Conservation (phyloP, 352 stramenopile species). For the Chloridella minuta region DNA sequence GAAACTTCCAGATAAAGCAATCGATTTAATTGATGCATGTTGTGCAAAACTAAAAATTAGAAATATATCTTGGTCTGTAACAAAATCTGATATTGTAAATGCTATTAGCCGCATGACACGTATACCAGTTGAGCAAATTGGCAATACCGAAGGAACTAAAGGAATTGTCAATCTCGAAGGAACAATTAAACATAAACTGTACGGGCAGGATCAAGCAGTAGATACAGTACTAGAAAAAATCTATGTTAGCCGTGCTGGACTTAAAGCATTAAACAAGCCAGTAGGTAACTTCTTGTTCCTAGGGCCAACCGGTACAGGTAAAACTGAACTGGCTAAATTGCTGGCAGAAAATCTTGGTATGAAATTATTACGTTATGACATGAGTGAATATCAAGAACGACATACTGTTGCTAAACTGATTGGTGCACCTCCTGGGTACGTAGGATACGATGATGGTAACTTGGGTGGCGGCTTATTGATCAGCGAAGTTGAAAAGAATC, state of each 20-base stretch:
- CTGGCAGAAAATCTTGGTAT: slow-evolving; percentile 62
- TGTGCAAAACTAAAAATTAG: slow-evolving; percentile 20
- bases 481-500: no score
- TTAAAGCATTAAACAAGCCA: slow-evolving; percentile 17
- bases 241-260: no score
- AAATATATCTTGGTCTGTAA: no score
- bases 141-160: no score
- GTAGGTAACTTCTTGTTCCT: slow-evolving; percentile 76
- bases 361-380: slow-evolving; percentile 70
- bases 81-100: no score
- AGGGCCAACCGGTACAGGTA: slow-evolving; percentile 64
- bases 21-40: slow-evolving; percentile 73
- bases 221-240: no score
- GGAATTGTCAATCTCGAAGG: no score
- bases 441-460: slow-evolving; percentile 71
- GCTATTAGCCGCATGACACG: no score
- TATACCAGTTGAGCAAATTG: no score
- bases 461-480: slow-evolving; percentile 19
- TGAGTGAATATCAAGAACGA: slow-evolving; percentile 87
- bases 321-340: slow-evolving; percentile 66
- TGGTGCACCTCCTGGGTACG: slow-evolving; percentile 61
- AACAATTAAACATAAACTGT: no score
- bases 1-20: slow-evolving; percentile 62
- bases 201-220: no score
- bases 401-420: slow-evolving; percentile 60